Conservation (phyloP, 2,329 filamentous ascomycete species). For the Nemania sp. region DNA sequence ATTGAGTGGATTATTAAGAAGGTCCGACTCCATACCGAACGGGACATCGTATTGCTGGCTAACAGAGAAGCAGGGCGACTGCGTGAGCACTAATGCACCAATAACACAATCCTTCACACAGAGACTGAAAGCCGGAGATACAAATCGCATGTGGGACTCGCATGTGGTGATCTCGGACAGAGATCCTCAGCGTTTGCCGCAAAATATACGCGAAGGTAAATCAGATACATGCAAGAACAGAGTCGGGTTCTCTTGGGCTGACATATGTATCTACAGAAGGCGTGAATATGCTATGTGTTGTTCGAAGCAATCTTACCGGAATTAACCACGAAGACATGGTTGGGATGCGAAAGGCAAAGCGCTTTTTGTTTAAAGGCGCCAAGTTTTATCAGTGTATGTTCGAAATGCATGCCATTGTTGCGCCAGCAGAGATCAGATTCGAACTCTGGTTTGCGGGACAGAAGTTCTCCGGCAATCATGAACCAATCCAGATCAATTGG, state of each 20-base stretch:
- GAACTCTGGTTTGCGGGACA: constrained; percentile 50
- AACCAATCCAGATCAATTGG: constrained; percentile 45
- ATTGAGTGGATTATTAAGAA: constrained; percentile 50
- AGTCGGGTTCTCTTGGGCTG: constrained; percentile 14
- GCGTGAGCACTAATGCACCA: constrained; percentile 43
- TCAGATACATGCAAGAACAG: neutral
- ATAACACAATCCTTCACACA: constrained; percentile 44
- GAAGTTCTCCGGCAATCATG: constrained; percentile 46
- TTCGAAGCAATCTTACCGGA: constrained; percentile 48
- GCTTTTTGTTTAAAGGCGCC: constrained; percentile 42
- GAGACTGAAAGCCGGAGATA: constrained; percentile 42
- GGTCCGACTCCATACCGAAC: constrained; percentile 25
- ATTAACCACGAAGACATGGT: constrained; percentile 46
- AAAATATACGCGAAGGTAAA: constrained; percentile 45
- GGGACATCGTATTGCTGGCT: constrained; percentile 4
- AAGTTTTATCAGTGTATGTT: constrained; percentile 49
- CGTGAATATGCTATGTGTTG: constrained; percentile 45
- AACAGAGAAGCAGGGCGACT: constrained; percentile 43
- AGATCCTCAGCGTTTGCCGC: constrained; percentile 44
- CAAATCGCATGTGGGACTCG: constrained; percentile 45
- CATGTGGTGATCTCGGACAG: constrained; percentile 47
- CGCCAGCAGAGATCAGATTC: constrained; percentile 57
- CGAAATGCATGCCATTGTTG: constrained; percentile 59
- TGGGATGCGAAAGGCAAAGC: constrained; percentile 43
- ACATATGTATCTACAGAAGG: constrained; percentile 38